phyloP scores from a whole-genome alignment of 192 early-diverging fungal genomes.

The Linnemannia exigua region DNA sequence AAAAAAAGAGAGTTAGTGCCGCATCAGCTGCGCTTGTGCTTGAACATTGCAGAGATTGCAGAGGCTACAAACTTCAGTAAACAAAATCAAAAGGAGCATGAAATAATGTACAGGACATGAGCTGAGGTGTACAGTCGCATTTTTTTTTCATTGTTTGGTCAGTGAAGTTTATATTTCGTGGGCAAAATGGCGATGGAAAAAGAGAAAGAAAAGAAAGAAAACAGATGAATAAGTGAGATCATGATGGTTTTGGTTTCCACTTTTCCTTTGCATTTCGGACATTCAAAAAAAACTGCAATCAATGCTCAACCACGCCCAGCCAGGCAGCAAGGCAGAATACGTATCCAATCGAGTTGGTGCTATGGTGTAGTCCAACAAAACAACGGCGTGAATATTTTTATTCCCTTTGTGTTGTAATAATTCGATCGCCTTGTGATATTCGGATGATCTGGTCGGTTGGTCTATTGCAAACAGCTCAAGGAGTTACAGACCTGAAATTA shows the following conservation, averaged over 20 bases:
- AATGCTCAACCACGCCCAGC: neutral
- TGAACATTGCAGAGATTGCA: neutral
- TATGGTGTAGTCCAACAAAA: too few relatives aligned
- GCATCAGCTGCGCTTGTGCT: neutral
- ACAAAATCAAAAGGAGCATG: neutral
- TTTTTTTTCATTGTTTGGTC: neutral
- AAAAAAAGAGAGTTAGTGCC: constrained; percentile 9
- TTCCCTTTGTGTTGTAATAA: neutral
- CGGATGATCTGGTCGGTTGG: neutral
- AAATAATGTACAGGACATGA: neutral
- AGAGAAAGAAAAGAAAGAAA: neutral
- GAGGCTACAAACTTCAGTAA: neutral
- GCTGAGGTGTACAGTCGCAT: neutral
- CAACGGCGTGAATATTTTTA: neutral
- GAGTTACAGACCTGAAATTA: neutral
- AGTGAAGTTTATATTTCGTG: neutral
- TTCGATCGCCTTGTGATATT: neutral
- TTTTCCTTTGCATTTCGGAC: neutral
- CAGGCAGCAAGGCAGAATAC: neutral
- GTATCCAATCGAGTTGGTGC: too few relatives aligned
- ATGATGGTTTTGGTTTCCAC: neutral
- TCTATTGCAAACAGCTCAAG: neutral
- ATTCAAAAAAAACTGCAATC: neutral
- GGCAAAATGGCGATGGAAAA: neutral
- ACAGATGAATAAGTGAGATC: neutral